A percentile compares a stretch with the other conserved stretches of the same genome.
Evolutionary conservation across 441 rosid species (phyloP).

Genomic region (Omphalea diandra): DNA sequence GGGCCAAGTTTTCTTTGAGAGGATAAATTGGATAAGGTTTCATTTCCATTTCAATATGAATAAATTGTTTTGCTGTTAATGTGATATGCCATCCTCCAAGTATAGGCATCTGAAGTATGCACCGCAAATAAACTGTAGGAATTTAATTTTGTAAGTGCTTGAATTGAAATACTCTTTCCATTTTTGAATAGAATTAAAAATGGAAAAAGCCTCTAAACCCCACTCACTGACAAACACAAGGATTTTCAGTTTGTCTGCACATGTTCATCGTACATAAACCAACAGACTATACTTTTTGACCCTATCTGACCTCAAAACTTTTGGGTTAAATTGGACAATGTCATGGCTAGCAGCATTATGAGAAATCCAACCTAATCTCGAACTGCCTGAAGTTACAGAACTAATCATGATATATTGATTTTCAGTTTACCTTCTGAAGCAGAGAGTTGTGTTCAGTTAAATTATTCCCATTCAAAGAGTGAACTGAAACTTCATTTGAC

Average conservation of each 20-base stretch:
- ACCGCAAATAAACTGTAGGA: not conserved
- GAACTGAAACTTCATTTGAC: conserved; percentile 36
- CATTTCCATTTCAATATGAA: not conserved
- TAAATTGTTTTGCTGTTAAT: conserved; percentile 1
- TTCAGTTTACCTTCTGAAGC: conserved; percentile 62
- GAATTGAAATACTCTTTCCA: not conserved
- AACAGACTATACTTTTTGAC: conserved; percentile 4
- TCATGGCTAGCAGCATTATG: conserved; percentile 5
- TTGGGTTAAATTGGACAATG: not conserved
- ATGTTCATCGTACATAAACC: not conserved
- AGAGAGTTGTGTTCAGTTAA: conserved; percentile 37
- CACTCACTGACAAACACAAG: not conserved
- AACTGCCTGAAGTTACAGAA: conserved; percentile 8
- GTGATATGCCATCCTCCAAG: not conserved
- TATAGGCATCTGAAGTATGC: not conserved
- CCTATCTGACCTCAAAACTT: conserved; percentile 6
- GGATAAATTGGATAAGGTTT: not conserved
- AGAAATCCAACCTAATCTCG: not conserved
- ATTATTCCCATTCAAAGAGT: conserved; percentile 37
- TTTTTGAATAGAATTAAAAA: too few relatives aligned
- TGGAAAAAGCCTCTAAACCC: not conserved
- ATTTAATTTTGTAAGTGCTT: not conserved
- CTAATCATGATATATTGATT: conserved; percentile 1
- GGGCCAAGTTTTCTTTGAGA: not conserved
- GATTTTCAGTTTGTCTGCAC: not conserved